phyloP scores from a whole-genome alignment of 2,329 filamentous ascomycete species.

The Endoconidiophora polonica region DNA sequence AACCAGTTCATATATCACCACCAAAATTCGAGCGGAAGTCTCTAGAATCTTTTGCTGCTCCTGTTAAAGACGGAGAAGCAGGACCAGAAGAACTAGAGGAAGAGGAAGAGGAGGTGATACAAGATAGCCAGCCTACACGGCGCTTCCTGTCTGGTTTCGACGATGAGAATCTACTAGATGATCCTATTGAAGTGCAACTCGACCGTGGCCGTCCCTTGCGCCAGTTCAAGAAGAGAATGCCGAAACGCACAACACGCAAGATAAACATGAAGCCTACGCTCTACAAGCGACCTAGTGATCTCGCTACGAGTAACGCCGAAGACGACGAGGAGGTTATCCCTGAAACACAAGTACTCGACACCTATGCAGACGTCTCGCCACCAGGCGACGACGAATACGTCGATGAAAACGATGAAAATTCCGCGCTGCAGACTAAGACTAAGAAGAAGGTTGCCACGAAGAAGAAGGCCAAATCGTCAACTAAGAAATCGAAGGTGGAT shows the following conservation, averaged over 20 bases:
- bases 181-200: conserved; percentile 32
- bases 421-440: conserved; percentile 12
- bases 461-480: not conserved
- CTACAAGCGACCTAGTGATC: conserved; percentile 28
- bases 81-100: conserved; percentile 13
- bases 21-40: conserved; percentile 14
- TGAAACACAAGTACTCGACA: conserved; percentile 21
- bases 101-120: conserved; percentile 18
- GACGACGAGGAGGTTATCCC: conserved; percentile 25
- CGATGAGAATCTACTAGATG: conserved; percentile 41
- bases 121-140: conserved; percentile 27
- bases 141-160: conserved; percentile 44
- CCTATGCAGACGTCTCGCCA: not conserved
- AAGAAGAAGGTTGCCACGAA: conserved; percentile 17
- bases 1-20: conserved; percentile 5
- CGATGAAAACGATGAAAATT: conserved; percentile 13
- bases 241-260: conserved; percentile 59
- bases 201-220: conserved; percentile 42
- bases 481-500: not conserved
- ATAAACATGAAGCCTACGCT: conserved; percentile 45
- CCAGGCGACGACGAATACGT: conserved; percentile 20
- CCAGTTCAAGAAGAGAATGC: conserved; percentile 66
- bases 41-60: not conserved
- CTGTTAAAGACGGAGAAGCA: conserved; percentile 12
- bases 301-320: conserved; percentile 17